A percentile compares a stretch with the other conserved stretches of the same genome.
phyloP scores from a whole-genome alignment of 129 eudicot species.

The Centrapalus pauciflorus region DNA sequence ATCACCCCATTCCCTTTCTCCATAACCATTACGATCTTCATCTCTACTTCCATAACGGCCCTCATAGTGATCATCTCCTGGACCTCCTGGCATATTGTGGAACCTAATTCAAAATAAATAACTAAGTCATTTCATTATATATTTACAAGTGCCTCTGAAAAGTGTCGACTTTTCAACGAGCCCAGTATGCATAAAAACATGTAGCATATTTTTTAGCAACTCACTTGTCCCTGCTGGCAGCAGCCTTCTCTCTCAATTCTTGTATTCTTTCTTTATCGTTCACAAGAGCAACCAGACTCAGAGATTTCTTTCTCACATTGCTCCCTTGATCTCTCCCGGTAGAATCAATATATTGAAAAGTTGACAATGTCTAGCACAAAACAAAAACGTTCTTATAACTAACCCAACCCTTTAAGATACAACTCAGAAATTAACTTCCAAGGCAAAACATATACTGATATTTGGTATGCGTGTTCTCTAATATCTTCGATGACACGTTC shows the following conservation, averaged over 20 bases:
- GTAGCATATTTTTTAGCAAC: conserved; percentile 12
- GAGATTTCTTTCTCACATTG: conserved; percentile 90
- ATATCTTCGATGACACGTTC: conserved; percentile 96
- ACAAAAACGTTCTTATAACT: not conserved
- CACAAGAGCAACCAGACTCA: conserved; percentile 73
- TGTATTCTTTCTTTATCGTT: conserved; percentile 86
- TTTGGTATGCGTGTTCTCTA: conserved; percentile 84
- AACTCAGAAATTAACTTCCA: not conserved
- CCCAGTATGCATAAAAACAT: not conserved
- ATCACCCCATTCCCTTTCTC: conserved; percentile 57
- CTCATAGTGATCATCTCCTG: conserved; percentile 33
- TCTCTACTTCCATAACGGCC: conserved; percentile 50
- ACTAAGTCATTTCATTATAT: not conserved
- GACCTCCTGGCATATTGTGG: conserved; percentile 55
- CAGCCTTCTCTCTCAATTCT: conserved; percentile 92
- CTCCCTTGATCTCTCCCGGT: conserved; percentile 95
- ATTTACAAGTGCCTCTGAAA: not conserved
- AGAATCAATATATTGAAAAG: conserved; percentile 89
- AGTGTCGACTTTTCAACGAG: not conserved
- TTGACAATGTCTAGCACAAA: conserved; percentile 54
- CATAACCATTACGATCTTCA: conserved; percentile 68
- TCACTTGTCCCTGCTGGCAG: conserved; percentile 81
- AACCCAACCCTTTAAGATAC: not conserved
- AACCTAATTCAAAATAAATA: conserved; percentile 35
- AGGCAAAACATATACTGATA: conserved; percentile 45